Evolutionary conservation across 768 basidiomycete genomes (phyloP).

Genomic region (Cystobasidium onofrii): DNA sequence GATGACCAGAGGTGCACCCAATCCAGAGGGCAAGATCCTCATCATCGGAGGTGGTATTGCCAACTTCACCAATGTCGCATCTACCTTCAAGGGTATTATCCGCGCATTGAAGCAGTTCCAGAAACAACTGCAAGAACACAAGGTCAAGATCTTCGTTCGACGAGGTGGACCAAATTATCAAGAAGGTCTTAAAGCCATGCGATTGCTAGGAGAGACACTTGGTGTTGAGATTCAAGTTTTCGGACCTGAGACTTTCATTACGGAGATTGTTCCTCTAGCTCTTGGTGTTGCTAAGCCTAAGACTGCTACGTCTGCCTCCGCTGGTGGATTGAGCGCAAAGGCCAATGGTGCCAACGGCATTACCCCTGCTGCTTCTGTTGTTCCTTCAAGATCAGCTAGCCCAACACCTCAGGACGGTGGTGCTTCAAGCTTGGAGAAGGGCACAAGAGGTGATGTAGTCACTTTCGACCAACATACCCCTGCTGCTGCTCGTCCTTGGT

Average conservation of each 20-base stretch:
- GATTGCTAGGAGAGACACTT: conserved; percentile 85
- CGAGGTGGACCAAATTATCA: conserved; percentile 99
- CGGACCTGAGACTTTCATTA: conserved; percentile 97
- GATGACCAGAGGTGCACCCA: conserved; percentile 74
- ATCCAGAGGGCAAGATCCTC: conserved; percentile 81
- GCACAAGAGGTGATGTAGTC: conserved; percentile 82
- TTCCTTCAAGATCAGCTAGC: conserved; percentile 49
- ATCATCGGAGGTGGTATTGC: conserved; percentile 99
- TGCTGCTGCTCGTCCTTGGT: conserved; percentile 58
- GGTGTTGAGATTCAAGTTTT: conserved; percentile 91
- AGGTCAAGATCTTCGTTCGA: conserved; percentile 91
- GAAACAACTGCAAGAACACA: conserved; percentile 66
- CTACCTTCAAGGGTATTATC: conserved; percentile 99
- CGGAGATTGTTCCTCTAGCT: conserved; percentile 96
- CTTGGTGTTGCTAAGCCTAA: conserved; percentile 60
- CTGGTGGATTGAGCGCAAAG: conserved; percentile 41
- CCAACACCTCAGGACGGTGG: conserved; percentile 56
- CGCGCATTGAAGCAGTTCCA: conserved; percentile 90
- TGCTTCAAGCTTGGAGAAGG: conserved; percentile 56
- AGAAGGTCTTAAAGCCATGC: conserved; percentile 96
- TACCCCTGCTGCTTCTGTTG: conserved; percentile 50
- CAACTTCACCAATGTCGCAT: conserved; percentile 97
- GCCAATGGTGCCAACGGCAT: conserved; percentile 47
- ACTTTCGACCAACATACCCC: conserved; percentile 57
- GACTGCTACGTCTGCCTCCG: conserved; percentile 44